Evolutionary conservation across 768 basidiomycete species (phyloP), one percentile per base, ranked within the genome.

Genomic region (Lyophyllum atratum): DNA sequence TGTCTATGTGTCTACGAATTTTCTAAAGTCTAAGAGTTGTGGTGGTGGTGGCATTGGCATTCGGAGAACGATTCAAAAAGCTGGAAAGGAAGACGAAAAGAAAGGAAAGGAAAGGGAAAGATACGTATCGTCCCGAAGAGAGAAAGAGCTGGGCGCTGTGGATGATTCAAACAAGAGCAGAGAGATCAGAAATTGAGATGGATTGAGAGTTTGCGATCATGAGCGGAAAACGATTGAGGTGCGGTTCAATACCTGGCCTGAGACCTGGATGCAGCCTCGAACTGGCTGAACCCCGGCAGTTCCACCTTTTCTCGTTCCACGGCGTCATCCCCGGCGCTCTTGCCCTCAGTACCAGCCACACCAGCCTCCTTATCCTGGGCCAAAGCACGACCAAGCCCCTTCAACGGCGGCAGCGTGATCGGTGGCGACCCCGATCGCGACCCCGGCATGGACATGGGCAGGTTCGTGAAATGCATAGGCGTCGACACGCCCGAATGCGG

Each of bases 381-480:
- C n/a, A n/a, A n/a, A n/a, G n/a, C n/a, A n/a, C n/a, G 25, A 45
- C 55, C 47, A 56, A 49, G 31, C 49, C 44, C 24, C 53, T 87
- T 86, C 51, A 92, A 70, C 44, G 90, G 90, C 28, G 90, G 81
- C 4, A 92, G 71, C 51, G 76, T 84, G 57, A 92, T 91, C 1
- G 89, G 90, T 25, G 90, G 90, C 8, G 83, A 85, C 22, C 75
- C 75, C n/a, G 86, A 77, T 39, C 90, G 75, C 40, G 86, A 89
- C 2, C 74, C 76, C 8, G 90, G 89, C 69, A 77, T 72, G 5
- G 78, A 78, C 49, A 66, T 63, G 15, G 71, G 64, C 25, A 66
- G 57, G 39, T 60, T 55, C 31, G 65, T 56, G 7, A 60, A 52
- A 55, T 66, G 56, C 43, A 59, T 33, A 25, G 62, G 63, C 29